Evolutionary conservation across 73 alveolate species (phyloP), one percentile per base, ranked within the genome.

Genomic region (Paramecium caudatum): DNA sequence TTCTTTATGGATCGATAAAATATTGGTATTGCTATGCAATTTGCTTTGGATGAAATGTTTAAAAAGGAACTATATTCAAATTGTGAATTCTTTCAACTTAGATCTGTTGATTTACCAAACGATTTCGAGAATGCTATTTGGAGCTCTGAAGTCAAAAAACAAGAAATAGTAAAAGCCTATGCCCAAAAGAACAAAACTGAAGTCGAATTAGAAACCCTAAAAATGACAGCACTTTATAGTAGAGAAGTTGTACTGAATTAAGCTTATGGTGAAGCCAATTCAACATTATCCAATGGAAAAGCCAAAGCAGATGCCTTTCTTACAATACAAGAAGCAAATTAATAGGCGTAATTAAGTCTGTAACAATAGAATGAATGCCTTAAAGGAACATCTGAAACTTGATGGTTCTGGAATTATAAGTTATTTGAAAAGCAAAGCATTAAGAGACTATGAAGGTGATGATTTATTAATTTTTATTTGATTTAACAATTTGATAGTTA

Each of bases 21-120:
- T 82, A 98, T 98, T 49, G 93, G 97, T 47, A 93, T 82, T 61
- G 93, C 84, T 36, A 97, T 98, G 98, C 94, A 94, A 91, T 83
- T 81, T 45, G 97, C 90, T 21, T 92, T 98, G 41, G 93, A 97
- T 78, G 41, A 81, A 3, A 62, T 94, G 13, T 92, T 97, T 33
- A 63, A 91, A 63, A 78, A 86, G 9, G 70, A 91, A 30, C 95
- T 98, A 70, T 96, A 82, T 86, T 91, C 97, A 8, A 87, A 63
- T 70, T 93, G 96, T 12, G 96, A 92, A 69, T 97, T 95, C 91
- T 98, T 98, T 95, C 94, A 98, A 90, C 94, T 98, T 43, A 61
- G 96, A 37, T 91, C 96, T 32, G 98, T 97, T 19, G 98, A 98
- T 94, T 87, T 98, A 43, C 99, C 99, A 1, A 96, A 93, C 83